phyloP scores from a whole-genome alignment of 2,329 filamentous ascomycete species.

The Colletotrichum endophyticum region DNA sequence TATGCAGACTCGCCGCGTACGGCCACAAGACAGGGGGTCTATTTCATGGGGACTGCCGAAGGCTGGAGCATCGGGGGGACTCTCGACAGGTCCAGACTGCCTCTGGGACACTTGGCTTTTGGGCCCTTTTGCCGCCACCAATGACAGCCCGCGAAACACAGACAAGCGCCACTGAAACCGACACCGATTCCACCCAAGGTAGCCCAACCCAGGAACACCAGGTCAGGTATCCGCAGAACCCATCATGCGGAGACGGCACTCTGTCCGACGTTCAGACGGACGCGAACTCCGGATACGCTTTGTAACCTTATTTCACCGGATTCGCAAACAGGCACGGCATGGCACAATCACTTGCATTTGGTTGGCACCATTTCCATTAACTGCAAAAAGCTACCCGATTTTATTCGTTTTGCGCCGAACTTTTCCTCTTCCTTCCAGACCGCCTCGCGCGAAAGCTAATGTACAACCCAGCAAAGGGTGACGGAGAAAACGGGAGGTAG shows the following conservation, averaged over 20 bases:
- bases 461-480: conserved; percentile 40
- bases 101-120: conserved; percentile 16
- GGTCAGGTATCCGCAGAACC: background rate
- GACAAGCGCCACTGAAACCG: conserved; percentile 9
- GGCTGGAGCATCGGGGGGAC: background rate
- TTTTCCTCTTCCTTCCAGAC: conserved; percentile 34
- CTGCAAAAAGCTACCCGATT: conserved; percentile 32
- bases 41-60: conserved; percentile 2
- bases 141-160: background rate
- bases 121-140: background rate
- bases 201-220: background rate
- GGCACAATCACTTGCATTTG: background rate
- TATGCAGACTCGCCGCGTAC: background rate
- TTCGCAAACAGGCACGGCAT: background rate
- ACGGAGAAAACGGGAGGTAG: conserved; percentile 31
- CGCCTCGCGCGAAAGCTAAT: conserved; percentile 36
- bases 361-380: background rate
- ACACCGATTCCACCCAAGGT: background rate
- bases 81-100: background rate
- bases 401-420: conserved; percentile 35
- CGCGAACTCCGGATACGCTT: background rate
- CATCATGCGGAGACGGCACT: background rate
- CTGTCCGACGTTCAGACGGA: conserved; percentile 7
- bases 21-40: background rate
- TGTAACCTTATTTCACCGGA: background rate